Base-by-base conservation (phyloP, 257 asterid genomes). In the Solanum ossicruentum region DNA sequence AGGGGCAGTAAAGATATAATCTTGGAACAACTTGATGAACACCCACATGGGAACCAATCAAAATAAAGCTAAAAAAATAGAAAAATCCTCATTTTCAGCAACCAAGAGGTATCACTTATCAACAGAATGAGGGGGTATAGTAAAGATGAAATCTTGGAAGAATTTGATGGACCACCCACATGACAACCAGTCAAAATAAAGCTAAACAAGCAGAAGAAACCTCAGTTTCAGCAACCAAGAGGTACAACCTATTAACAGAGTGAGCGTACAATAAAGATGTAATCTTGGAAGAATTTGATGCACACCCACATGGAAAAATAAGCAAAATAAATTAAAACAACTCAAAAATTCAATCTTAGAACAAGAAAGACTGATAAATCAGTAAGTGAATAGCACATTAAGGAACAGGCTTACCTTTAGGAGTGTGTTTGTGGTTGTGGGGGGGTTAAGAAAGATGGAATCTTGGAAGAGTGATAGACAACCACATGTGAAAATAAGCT, bases 401-500 rank as follows among this genome's bases (percentile, higher is more conserved):
- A 17, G 49, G 51, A 83, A 26, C 18, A 26, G 10, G 83, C 91
- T 84, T 45, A 88, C 90, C 89, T 78, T 57, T 43, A 55, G 87
- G 75, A 16, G 43, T 57, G 45, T 16, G 26, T 15, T 56, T 6
- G 21, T 10, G 8, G 23, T 54, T 20, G 10, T 1, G 15, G 56
- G 7, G 57, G 20, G 7, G 11, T 6, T 21, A 45, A 51, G 43
- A 72, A 13, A 49, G 82, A 28, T 49, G 21, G 23, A 77, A 77
- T 77, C 82, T 77, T 26, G 45, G 61, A 51, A 49, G 49, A 67
- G 32, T 51, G 15, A 51, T 26, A 12, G 82, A 51, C 23, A 75
- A 26, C 63, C 26, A 77, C 82, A 23, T 26, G 63, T 13, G 6
- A 26, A 75, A 77, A 51, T 51, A 51, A 51, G 47, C 32, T 39